Base-by-base conservation (phyloP, 495 filamentous ascomycete genomes). In the Xylaria grammica region DNA sequence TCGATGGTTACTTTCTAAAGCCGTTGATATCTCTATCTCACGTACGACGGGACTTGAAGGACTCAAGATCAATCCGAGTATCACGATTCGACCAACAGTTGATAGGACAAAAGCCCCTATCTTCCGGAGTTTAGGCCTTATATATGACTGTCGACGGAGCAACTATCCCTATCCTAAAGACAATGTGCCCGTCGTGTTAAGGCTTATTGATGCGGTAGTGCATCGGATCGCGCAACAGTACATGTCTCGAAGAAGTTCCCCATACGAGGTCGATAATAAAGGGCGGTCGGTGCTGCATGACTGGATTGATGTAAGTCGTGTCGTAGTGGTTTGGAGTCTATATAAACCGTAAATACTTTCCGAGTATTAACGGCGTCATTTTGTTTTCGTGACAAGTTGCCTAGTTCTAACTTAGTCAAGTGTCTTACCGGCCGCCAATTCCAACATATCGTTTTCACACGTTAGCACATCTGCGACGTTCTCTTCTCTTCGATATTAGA, bases 161-260 rank as follows among this genome's bases (percentile, higher is more conserved):
- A 36, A 36, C 11, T 11, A 4, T 4, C 32, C 11, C 11, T 11
- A 36, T 5, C 32, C 5, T 36, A 36, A 36, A 36, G 4, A 5
- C 32, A n/a, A n/a, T 36, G 5, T 10, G 40, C 13, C 17, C 3
- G 13, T 9, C 3, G 13, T 17, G 8, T 32, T 19, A 17, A 4
- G 9, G 11, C 11, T 34, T 10, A 9, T 34, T 5, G 50, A 53
- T 3, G 5, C 19, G 11, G 29, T 36, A 36, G 2, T 9, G 5
- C 15, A 53, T 53, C 32, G 50, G 34, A 34, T 53, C 10, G 6
- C 10, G 17, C 50, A 9, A 9, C 50, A 53, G 27, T 53, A 53
- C 29, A 53, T 53, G 29, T 53, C 17, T 53, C 50, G 50, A 53
- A 53, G 20, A 34, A 53, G 50, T 22, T 53, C 50, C 1, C 50